These are phyloP conservation scores for Trapa incisa DNA, from an alignment of 345 rosid genomes.

Conservation along the genomic window DNA sequence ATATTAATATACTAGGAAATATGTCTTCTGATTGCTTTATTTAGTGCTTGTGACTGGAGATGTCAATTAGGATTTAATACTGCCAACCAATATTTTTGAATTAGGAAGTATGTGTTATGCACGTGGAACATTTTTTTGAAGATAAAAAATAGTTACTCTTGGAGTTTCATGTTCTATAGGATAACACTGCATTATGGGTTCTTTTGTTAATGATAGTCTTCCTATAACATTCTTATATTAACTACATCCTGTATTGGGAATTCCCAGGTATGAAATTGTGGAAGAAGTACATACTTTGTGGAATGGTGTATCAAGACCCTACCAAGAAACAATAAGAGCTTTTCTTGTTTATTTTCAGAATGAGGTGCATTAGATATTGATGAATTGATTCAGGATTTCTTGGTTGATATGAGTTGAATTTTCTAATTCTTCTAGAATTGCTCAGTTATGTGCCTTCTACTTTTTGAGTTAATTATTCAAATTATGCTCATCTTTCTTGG, in stretches of 20 bases:
- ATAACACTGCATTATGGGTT: neutral
- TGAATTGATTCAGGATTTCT: neutral
- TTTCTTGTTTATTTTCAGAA: slow-evolving; percentile 85
- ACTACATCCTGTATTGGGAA: slow-evolving; percentile 21
- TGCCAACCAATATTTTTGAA: neutral
- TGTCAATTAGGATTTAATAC: neutral
- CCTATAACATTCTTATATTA: slow-evolving; percentile 19
- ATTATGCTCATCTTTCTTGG: neutral
- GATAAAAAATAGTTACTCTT: neutral
- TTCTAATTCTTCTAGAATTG: neutral
- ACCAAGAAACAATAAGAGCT: slow-evolving; percentile 84
- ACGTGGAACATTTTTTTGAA: neutral
- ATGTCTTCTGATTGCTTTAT: neutral
- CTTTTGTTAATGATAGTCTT: slow-evolving; percentile 2
- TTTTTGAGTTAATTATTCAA: neutral
- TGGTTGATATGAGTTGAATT: neutral
- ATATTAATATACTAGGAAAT: neutral
- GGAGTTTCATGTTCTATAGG: neutral
- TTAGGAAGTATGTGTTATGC: neutral
- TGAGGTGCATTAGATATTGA: slow-evolving; percentile 34
- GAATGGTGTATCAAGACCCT: slow-evolving; percentile 80
- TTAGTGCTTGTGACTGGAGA: neutral
- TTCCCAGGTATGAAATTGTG: slow-evolving; percentile 70
- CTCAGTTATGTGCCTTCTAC: neutral
- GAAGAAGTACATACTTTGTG: slow-evolving; percentile 70